These are phyloP conservation scores for Aspergillus piperis DNA, from an alignment of 2,329 filamentous ascomycete species.

Conservation along the genomic window DNA sequence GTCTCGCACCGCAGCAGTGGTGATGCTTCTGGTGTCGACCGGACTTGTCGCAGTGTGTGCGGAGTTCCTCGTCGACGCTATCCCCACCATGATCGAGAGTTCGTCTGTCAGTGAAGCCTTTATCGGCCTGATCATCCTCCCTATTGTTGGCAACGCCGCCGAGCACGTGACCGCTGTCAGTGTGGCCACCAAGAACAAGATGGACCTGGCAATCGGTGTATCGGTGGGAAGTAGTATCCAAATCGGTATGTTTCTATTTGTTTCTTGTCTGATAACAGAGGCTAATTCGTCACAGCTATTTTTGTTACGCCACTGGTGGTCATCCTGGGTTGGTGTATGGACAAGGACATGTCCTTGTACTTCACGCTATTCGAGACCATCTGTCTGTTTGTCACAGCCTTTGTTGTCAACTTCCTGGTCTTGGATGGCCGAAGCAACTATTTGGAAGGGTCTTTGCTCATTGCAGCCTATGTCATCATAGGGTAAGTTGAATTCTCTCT, in stretches of 20 bases:
- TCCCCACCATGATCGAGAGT: constrained; percentile 64
- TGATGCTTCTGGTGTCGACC: constrained; percentile 57
- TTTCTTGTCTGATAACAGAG: background rate
- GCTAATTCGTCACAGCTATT: constrained; percentile 52
- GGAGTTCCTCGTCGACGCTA: constrained; percentile 75
- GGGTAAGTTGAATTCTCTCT: constrained; percentile 46
- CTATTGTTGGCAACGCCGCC: constrained; percentile 78
- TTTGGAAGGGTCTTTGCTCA: constrained; percentile 73
- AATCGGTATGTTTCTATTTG: constrained; percentile 49
- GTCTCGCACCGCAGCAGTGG: constrained; percentile 59
- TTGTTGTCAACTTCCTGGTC: constrained; percentile 85
- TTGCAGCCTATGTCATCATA: constrained; percentile 79
- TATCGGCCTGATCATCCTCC: constrained; percentile 72
- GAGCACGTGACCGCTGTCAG: constrained; percentile 80
- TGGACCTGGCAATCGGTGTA: constrained; percentile 79
- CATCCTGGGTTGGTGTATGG: constrained; percentile 76
- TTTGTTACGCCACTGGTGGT: constrained; percentile 77
- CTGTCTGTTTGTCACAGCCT: constrained; percentile 77
- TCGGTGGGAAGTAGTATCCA: constrained; percentile 80
- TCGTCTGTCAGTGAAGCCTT: constrained; percentile 70
- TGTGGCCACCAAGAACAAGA: constrained; percentile 80
- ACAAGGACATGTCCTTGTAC: constrained; percentile 67
- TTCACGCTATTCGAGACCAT: constrained; percentile 65
- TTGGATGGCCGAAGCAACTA: constrained; percentile 81
- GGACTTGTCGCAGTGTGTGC: constrained; percentile 62